Evolutionary conservation across 2,329 filamentous ascomycete species (phyloP).

Genomic region (Sclerotinia trifoliorum): DNA sequence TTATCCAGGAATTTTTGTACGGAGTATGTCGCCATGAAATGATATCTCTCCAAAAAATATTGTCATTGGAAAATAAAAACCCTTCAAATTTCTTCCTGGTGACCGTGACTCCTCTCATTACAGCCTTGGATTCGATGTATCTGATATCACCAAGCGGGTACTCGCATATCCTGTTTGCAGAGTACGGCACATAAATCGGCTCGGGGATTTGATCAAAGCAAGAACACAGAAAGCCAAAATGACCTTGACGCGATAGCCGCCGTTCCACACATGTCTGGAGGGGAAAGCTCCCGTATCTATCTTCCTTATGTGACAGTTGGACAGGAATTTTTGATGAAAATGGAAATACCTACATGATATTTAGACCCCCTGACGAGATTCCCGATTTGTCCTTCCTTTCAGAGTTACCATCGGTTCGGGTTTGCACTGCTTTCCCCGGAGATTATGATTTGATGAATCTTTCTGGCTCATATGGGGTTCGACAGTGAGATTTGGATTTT

Average conservation of each 20-base stretch:
- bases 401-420: constrained; percentile 14
- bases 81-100: background rate
- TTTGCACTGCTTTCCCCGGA: constrained; percentile 3
- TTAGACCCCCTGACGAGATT: constrained; percentile 13
- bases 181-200: constrained; percentile 7
- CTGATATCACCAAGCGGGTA: constrained; percentile 10
- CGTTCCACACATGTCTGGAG: background rate
- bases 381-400: background rate
- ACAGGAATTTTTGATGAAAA: constrained; percentile 5
- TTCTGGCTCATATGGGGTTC: background rate
- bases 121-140: background rate
- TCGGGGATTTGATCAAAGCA: constrained; percentile 10
- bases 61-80: background rate
- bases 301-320: constrained; percentile 7
- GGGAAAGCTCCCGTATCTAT: constrained; percentile 3
- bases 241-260: constrained; percentile 19
- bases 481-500: background rate
- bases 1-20: background rate
- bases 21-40: background rate
- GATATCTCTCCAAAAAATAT: background rate
- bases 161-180: constrained; percentile 11
- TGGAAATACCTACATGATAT: constrained; percentile 12
- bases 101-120: background rate
- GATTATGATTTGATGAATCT: constrained; percentile 1
- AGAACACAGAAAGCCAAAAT: background rate